Evolutionary conservation across 2,329 filamentous ascomycete genomes (phyloP).

Genomic region (Elsinoe necatrix): DNA sequence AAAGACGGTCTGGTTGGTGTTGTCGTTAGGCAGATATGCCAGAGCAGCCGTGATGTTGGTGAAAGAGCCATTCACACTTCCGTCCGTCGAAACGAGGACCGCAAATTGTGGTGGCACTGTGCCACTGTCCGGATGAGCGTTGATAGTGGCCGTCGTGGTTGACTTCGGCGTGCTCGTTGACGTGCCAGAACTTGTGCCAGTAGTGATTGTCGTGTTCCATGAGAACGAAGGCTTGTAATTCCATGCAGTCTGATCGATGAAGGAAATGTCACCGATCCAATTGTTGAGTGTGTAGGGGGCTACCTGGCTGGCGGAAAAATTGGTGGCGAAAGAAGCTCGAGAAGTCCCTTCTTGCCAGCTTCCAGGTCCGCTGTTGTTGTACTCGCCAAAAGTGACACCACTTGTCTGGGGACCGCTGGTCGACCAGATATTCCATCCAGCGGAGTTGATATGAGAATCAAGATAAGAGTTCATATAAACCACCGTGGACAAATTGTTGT

Average conservation of each 20-base stretch:
- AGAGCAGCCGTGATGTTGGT: constrained; percentile 31
- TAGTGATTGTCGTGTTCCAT: constrained; percentile 20
- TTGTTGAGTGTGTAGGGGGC: constrained; percentile 30
- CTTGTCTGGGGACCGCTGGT: constrained; percentile 39
- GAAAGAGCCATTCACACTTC: constrained; percentile 26
- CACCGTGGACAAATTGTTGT: constrained; percentile 41
- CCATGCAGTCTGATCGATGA: constrained; percentile 37
- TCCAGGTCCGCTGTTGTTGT: constrained; percentile 49
- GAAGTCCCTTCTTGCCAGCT: constrained; percentile 40
- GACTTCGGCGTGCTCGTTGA: constrained; percentile 16
- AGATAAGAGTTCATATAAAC: constrained; percentile 45
- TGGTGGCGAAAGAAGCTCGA: constrained; percentile 42
- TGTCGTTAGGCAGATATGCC: constrained; percentile 30
- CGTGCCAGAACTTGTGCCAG: constrained; percentile 1
- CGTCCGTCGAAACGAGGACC: constrained; percentile 35
- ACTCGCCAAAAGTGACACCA: constrained; percentile 50
- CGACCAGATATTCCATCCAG: constrained; percentile 51
- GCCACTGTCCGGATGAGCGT: constrained; percentile 36
- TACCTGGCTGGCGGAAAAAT: constrained; percentile 30
- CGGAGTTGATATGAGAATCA: constrained; percentile 47
- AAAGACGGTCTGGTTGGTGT: constrained; percentile 33
- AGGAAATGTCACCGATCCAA: constrained; percentile 36
- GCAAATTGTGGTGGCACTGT: constrained; percentile 35
- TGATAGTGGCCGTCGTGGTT: constrained; percentile 26
- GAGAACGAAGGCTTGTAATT: constrained; percentile 32